Conservation (phyloP, 1,284 basidiomycete species). For the Ceratorhiza oryzae-sativae region DNA sequence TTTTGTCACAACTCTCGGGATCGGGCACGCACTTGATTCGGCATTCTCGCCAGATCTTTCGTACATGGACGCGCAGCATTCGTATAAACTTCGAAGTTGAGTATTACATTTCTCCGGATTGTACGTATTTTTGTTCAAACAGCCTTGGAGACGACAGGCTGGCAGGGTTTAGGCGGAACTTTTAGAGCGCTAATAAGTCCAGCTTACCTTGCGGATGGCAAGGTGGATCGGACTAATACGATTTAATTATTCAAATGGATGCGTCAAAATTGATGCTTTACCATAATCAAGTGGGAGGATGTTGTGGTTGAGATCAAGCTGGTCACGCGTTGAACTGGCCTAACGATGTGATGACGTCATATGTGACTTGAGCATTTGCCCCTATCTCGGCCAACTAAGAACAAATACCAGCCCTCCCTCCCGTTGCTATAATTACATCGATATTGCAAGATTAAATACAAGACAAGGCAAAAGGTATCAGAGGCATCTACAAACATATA, state of each 20-base stretch:
- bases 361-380: not conserved
- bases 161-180: not conserved
- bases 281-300: constrained; percentile 3
- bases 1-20: constrained; percentile 37
- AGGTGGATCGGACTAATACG: constrained; percentile 13
- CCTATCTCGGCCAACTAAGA: not conserved
- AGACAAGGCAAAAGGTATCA: not conserved
- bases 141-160: constrained; percentile 41
- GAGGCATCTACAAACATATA: not conserved
- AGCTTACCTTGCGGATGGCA: constrained; percentile 39
- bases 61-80: constrained; percentile 42
- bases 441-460: constrained; percentile 6
- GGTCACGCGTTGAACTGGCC: not conserved
- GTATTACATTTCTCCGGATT: constrained; percentile 40
- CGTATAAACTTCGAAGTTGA: constrained; percentile 37
- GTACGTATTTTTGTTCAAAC: constrained; percentile 41
- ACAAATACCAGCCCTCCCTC: not conserved
- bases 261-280: not conserved
- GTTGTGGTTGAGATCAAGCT: not conserved
- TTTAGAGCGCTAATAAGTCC: not conserved
- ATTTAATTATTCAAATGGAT: not conserved
- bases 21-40: constrained; percentile 41
- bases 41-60: constrained; percentile 9
- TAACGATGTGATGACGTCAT: constrained; percentile 4
- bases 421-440: constrained; percentile 15